Evolutionary conservation across 192 early-diverging fungal species (phyloP), one percentile per base, ranked within the genome.

Genomic region (Linnemannia elongata): DNA sequence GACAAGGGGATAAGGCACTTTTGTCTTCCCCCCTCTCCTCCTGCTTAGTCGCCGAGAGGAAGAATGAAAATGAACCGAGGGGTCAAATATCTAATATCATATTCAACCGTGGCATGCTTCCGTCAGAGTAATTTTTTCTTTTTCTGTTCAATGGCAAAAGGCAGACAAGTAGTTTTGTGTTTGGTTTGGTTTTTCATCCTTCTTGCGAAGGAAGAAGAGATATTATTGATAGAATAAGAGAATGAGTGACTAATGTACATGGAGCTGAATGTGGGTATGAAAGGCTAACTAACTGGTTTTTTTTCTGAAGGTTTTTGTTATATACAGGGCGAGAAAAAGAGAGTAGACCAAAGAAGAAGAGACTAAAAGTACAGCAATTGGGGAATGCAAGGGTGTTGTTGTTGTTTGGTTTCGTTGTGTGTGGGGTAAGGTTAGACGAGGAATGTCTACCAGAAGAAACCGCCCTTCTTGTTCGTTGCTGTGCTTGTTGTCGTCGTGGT

Each of bases 401-500:
- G 52, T 57, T 57, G 49, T 36, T 36, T 39, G 30, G 33, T 49
- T 38, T 54, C 33, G 60, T 66, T 66, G 9, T 20, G 57, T n/a
- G 57, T 60, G 60, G 60, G 60, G 60, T 66, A 66, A 71, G 39
- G 69, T 71, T 20, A 20, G 69, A 71, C 35, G 6, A 24, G 17
- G 36, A 24, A 17, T 70, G 45, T 85, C 57, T 76, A 85, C 83
- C 83, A 86, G 42, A 86, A 80, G 79, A 81, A 86, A 27, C 74
- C 79, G 45, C 74, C 78, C 70, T 86, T 86, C 74, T 76, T 80
- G 49, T 69, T 81, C 20, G 73, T 81, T 24, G 73, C 77, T 71
- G 78, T 72, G 9, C 24, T 78, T 68, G 73, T 72, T 41, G 84
- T 77, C 5, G 77, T n/a, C 27, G 83, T 80, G 22, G 41, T 72